A percentile compares a stretch with the other conserved stretches of the same genome.
Evolutionary conservation across 2,329 filamentous ascomycete genomes (phyloP).

Genomic region (Teratosphaeria zuluensis): DNA sequence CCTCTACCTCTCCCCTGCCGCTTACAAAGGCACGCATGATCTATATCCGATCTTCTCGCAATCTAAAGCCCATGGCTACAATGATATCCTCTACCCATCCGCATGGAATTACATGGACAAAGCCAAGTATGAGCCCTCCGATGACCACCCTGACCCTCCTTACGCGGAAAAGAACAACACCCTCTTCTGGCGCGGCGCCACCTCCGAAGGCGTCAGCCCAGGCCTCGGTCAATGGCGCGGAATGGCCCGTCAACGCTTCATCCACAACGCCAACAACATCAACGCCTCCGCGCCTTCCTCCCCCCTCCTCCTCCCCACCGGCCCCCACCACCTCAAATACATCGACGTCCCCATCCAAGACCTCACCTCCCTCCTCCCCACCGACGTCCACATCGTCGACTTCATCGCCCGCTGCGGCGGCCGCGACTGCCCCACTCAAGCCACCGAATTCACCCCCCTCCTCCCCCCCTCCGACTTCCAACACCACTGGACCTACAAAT

Average conservation of each 20-base stretch:
- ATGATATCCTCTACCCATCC: conserved; percentile 65
- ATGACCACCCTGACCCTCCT: conserved; percentile 38
- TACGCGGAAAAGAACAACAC: conserved; percentile 55
- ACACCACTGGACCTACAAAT: conserved; percentile 55
- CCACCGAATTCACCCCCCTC: conserved; percentile 41
- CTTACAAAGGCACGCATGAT: conserved; percentile 51
- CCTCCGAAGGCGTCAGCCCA: conserved; percentile 45
- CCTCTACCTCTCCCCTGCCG: conserved; percentile 57
- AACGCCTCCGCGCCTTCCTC: conserved; percentile 38
- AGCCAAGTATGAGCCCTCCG: conserved; percentile 41
- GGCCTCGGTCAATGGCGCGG: conserved; percentile 50
- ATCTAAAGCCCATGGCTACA: conserved; percentile 61
- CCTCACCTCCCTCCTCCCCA: conserved; percentile 45
- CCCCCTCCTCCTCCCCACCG: conserved; percentile 47
- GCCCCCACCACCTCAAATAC: conserved; percentile 8
- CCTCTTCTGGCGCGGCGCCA: conserved; percentile 67
- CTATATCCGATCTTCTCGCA: conserved; percentile 68
- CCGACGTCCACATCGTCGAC: conserved; percentile 52
- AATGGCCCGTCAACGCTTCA: conserved; percentile 60
- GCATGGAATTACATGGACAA: conserved; percentile 54
- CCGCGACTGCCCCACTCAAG: conserved; percentile 44
- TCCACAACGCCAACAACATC: conserved; percentile 59
- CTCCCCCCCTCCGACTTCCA: conserved; percentile 41
- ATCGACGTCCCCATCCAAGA: conserved; percentile 40
- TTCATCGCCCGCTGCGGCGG: conserved; percentile 47